Base-by-base conservation (phyloP, 257 asterid species). In the Rubia yunnanensis region DNA sequence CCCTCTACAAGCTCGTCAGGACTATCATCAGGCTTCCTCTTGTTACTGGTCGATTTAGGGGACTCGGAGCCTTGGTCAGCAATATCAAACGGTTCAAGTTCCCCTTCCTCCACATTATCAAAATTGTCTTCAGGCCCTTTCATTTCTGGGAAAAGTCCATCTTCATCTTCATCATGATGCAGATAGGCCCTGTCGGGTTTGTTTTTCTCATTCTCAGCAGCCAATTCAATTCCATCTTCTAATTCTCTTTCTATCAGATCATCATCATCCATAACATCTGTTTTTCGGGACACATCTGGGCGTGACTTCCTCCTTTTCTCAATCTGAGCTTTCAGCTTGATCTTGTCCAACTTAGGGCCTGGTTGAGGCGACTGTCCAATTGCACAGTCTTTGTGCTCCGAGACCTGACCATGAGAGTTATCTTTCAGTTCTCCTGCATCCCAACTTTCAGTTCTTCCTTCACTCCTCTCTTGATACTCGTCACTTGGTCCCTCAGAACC, bases 21-120 rank as follows among this genome's bases (percentile, higher is more conserved):
- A 61, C 92, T 85, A 32, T 74, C 78, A 24, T 73, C 78, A 0
- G 94, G 78, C 83, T 80, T 90, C 66, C 90, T 81, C 77, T 87
- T 87, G 54, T 78, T 85, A 63, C 58, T 62, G 72, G 36, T 69
- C 0, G 80, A 67, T 76, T 66, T 79, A n/a, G 95, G 95, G 11
- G 96, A 87, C 32, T 49, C 81, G 70, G 72, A 72, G 10, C 74
- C 87, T 53, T 78, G 50, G 50, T 78, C 86, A 35, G 65, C 79
- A 67, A 72, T 82, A 59, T 87, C 89, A 60, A 80, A 75, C 13
- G 78, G 76, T 36, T 77, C 96, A 7, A 86, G 77, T 78, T 91
- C 98, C 31, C 98, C 96, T 80, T 91, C 98, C 77, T 91, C 98
- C 11, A 83, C 95, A 1, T 67, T 70, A 52, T 78, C 85, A 28